Percentiles rank a stretch among this genome's conserved stretches.
phyloP scores from a whole-genome alignment of 176 grass and related monocot species.

The Pontederia paniculata region DNA sequence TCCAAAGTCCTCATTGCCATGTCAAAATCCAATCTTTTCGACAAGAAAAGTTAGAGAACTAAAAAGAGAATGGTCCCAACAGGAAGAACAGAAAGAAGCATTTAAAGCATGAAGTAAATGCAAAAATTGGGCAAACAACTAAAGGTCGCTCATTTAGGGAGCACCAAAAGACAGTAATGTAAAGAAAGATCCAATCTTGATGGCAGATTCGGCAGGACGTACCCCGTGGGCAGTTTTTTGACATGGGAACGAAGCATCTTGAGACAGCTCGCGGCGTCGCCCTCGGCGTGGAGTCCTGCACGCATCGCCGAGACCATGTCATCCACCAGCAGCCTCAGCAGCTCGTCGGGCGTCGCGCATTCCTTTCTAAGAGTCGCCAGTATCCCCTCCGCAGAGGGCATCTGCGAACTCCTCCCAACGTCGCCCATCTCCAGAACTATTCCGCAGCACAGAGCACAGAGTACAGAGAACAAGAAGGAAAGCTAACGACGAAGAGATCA shows the following conservation, averaged over 20 bases:
- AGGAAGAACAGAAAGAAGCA: too few species aligned
- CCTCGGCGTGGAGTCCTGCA: conserved; percentile 29
- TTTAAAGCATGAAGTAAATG: too few species aligned
- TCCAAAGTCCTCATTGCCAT: too few species aligned
- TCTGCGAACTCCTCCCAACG: conserved; percentile 5
- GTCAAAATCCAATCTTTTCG: too few species aligned
- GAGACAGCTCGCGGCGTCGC: conserved; percentile 45
- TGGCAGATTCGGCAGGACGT: background rate
- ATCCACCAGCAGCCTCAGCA: conserved; percentile 35
- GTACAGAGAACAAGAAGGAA: too few species aligned
- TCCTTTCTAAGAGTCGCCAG: conserved; percentile 35
- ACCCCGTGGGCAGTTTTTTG: conserved; percentile 79
- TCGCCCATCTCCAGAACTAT: background rate
- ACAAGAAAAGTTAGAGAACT: too few species aligned
- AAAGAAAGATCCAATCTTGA: conserved; percentile 8
- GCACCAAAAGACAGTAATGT: background rate
- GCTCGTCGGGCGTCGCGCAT: conserved; percentile 31
- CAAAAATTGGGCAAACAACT: too few species aligned
- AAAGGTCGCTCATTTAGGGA: too few species aligned
- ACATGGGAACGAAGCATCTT: conserved; percentile 84
- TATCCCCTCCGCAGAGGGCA: conserved; percentile 35
- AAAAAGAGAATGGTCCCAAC: too few species aligned
- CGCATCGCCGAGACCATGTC: conserved; percentile 66
- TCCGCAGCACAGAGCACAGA: too few species aligned
- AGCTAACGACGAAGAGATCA: too few species aligned